Conservation (phyloP, 2,329 filamentous ascomycete genomes). For the Pezicula carpinea region DNA sequence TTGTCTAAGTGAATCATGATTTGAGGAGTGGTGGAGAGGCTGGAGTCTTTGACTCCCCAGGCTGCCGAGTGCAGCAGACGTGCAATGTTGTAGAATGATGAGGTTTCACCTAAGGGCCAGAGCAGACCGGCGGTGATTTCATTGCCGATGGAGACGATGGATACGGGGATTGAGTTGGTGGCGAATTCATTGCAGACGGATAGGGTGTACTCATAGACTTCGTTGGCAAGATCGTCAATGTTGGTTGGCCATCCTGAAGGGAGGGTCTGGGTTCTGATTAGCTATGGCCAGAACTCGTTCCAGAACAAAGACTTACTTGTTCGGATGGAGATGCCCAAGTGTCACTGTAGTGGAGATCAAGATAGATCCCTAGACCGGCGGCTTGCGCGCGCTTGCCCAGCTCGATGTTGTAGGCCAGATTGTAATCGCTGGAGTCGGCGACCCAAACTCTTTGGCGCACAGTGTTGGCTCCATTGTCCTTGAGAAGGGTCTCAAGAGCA, state of each 20-base stretch:
- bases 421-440: slow-evolving; percentile 59
- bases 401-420: slow-evolving; percentile 64
- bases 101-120: slow-evolving; percentile 57
- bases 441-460: slow-evolving; percentile 71
- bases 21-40: slow-evolving; percentile 50
- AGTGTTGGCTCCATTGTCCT: slow-evolving; percentile 59
- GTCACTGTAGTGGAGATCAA: slow-evolving; percentile 65
- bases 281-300: slow-evolving; percentile 2
- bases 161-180: slow-evolving; percentile 46
- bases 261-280: slow-evolving; percentile 32
- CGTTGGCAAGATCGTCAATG: slow-evolving; percentile 53
- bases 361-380: slow-evolving; percentile 51
- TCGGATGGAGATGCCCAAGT: slow-evolving; percentile 66
- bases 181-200: slow-evolving; percentile 58
- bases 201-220: slow-evolving; percentile 66
- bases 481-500: slow-evolving; percentile 59
- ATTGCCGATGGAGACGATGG: slow-evolving; percentile 68
- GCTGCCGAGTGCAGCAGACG: slow-evolving; percentile 59
- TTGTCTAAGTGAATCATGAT: slow-evolving; percentile 75
- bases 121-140: slow-evolving; percentile 66
- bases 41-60: slow-evolving; percentile 60
- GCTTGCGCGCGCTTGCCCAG: slow-evolving; percentile 62
- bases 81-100: slow-evolving; percentile 55
- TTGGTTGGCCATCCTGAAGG: slow-evolving; percentile 60
- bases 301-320: slow-evolving; percentile 38